A percentile compares a stretch with the other conserved stretches of the same genome.
These are phyloP conservation scores for Erodium moschatum DNA, from an alignment of 441 rosid genomes.

Conservation along the genomic window DNA sequence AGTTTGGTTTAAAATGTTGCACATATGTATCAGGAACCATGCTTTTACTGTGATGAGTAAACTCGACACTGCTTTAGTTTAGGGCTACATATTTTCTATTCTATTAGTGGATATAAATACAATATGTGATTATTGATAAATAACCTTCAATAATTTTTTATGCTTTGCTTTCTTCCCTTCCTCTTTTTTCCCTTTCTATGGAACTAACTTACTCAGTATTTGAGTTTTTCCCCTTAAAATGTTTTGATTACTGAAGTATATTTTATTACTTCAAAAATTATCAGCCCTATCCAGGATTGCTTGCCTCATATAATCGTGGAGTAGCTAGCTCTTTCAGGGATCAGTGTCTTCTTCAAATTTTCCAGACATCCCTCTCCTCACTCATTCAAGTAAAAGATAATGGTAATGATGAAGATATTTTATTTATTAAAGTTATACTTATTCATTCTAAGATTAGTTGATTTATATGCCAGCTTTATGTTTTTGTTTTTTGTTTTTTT, in stretches of 20 bases:
- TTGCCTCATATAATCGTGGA: slow-evolving; percentile 78
- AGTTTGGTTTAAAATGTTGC: not conserved
- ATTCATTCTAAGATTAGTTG: not conserved
- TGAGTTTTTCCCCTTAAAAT: not conserved
- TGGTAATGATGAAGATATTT: slow-evolving; percentile 37
- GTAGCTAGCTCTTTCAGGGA: slow-evolving; percentile 93
- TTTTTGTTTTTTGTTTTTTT: too few species aligned
- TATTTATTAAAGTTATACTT: not conserved
- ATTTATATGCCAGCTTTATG: not conserved
- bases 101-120: not conserved
- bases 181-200: not conserved
- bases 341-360: slow-evolving; percentile 82
- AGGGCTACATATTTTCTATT: not conserved
- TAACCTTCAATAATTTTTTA: not conserved
- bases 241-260: slow-evolving; percentile 17
- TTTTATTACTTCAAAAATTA: slow-evolving; percentile 20
- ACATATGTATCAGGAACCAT: not conserved
- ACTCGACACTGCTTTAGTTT: not conserved
- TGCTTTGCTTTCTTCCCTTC: not conserved
- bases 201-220: not conserved
- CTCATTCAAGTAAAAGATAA: slow-evolving; percentile 75
- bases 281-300: slow-evolving; percentile 73
- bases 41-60: not conserved
- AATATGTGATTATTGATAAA: not conserved
- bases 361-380: slow-evolving; percentile 86